These are phyloP conservation scores for Acorus gramineus DNA, from an alignment of 106 monocot genomes.

Conservation along the genomic window DNA sequence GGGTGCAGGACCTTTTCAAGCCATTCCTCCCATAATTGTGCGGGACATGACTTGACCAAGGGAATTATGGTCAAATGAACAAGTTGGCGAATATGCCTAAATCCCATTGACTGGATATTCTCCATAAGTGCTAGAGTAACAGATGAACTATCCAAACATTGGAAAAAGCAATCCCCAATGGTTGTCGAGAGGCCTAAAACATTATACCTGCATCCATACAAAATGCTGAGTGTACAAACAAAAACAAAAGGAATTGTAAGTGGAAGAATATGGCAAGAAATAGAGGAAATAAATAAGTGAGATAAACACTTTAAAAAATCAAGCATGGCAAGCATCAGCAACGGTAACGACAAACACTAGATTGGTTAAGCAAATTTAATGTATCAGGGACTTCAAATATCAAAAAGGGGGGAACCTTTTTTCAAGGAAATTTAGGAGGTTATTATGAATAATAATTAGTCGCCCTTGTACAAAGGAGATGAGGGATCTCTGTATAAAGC, in stretches of 20 bases:
- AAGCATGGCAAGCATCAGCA: no score
- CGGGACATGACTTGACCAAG: slow-evolving; percentile 65
- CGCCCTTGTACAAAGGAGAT: no score
- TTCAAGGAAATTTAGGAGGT: no score
- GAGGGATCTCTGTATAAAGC: no score
- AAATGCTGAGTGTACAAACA: neutral
- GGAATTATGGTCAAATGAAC: slow-evolving; percentile 73
- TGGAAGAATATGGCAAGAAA: neutral
- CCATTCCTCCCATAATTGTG: slow-evolving; percentile 57
- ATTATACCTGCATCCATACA: slow-evolving; percentile 64
- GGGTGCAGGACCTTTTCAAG: slow-evolving; percentile 64
- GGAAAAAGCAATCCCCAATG: slow-evolving; percentile 67
- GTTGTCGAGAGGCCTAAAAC: slow-evolving; percentile 76
- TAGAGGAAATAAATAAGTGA: no score
- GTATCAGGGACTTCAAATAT: no score
- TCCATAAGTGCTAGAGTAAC: slow-evolving; percentile 66
- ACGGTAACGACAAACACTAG: no score
- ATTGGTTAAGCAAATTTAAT: no score
- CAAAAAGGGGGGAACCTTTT: no score
- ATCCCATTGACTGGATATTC: slow-evolving; percentile 90
- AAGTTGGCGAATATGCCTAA: slow-evolving; percentile 76
- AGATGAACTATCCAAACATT: slow-evolving; percentile 48
- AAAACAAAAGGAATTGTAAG: neutral
- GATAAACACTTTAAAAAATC: no score
- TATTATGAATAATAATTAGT: no score